Base-by-base conservation (phyloP, 805 yeast species). In the Suhomyces xylopsoci region DNA sequence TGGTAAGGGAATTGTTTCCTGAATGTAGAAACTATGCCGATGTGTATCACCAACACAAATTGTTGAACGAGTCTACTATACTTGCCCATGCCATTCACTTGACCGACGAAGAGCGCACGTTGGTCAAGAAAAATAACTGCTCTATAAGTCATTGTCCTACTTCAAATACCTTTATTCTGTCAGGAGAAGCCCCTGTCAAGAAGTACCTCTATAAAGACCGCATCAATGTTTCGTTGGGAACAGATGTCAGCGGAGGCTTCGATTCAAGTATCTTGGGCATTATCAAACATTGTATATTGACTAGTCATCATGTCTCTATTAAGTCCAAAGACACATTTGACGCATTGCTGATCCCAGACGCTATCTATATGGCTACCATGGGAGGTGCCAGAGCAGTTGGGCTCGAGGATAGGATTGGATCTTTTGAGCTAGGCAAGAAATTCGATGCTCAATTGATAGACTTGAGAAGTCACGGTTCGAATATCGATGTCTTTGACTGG, bases 91-190 rank as follows among this genome's bases (percentile, higher is more conserved):
- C 94, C 36, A 77, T 94, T 38, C 96, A 92, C 63, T 72, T 93
- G 50, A 58, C 81, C 1, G 83, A 81, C 7, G 76, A 76, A 2
- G 99, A 93, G 67, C 75, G 84, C 42, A 68, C 77, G 15, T 55
- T 88, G 19, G 75, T 94, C 45, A 78, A 76, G 55, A 56, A 61
- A 15, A 78, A 80, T 19, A 70, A 81, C 5, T 73, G 90, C 30
- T 96, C 97, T 10, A 82, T 93, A 15, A 80, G 96, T 4, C 98
- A 94, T 69, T 93, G 99, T 71, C 99, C 99, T 2, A 83, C 90
- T 9, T 88, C 96, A 15, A 93, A 93, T 67, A 83, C 96, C 1
- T 83, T 94, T 15, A 79, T 93, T 52, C 85, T 96, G 0, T 86
- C 96, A 9, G 99, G 99, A 15, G 96, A 90, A 67, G 92, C 96